Evolutionary conservation across 495 filamentous ascomycete genomes (phyloP), one percentile per base, ranked within the genome.

Genomic region (Chaetomium fimeti): DNA sequence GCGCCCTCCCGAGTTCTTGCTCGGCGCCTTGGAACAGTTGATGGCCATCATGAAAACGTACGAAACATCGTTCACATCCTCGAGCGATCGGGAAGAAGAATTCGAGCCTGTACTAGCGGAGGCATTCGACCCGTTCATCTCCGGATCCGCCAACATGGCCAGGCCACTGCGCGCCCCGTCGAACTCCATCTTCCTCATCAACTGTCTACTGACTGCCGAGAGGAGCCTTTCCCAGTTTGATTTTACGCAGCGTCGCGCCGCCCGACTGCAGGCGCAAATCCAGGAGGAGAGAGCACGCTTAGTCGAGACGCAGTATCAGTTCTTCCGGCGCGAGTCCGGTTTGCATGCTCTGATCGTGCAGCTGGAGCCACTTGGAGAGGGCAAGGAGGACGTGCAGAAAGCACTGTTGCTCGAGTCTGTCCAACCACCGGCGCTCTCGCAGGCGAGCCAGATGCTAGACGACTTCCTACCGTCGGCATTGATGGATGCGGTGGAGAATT

Each of bases 401-500:
- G 72, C 79, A 15, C 60, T 73, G 9, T 60, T 72, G 27, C 74
- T 84, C 24, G 75, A 82, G 57, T 65, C 81, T 48, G 87, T 93
- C 72, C 85, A 90, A 61, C 84, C 87, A 0, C 78, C 83, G 15
- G 75, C 83, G 4, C 81, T 97, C 25, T 76, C 82, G 15, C 72
- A 78, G 42, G 87, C 88, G 8, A 89, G 88, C 70, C 90, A 95
- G 69, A 83, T 84, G 28, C 84, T 98, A 5, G 95, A 98, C 74
- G 87, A 90, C 66, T 98, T 97, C 76, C 82, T 98, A 24, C 92
- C 93, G 0, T 93, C 91, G 11, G 94, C 93, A 11, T 77, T 96
- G 20, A 94, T 97, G 84, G 94, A 98, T 72, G 91, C 93, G 4
- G 83, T 87, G 62, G 87, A 94, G 64, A 89, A 91, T 61, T 74